Conservation (phyloP, 805 yeast species). For the Scheffersomyces stipitis region DNA sequence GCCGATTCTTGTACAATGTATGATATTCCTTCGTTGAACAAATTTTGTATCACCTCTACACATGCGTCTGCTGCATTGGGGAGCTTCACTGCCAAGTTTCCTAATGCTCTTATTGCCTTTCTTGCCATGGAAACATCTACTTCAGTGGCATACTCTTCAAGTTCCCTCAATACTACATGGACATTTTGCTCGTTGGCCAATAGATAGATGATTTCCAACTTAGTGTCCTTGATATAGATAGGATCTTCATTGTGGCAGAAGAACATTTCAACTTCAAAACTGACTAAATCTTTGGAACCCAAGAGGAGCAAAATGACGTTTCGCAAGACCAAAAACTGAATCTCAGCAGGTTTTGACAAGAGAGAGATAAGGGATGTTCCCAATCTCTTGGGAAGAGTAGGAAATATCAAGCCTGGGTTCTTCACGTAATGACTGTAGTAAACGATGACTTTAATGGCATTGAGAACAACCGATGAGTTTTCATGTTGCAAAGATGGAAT, state of each 20-base stretch:
- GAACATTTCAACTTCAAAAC: constrained; percentile 73
- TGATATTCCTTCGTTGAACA: constrained; percentile 64
- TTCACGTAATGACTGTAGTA: constrained; percentile 73
- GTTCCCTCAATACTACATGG: constrained; percentile 63
- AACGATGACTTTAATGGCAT: constrained; percentile 68
- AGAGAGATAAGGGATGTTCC: constrained; percentile 70
- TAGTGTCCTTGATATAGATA: constrained; percentile 84
- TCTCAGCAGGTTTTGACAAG: constrained; percentile 74
- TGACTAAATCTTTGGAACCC: constrained; percentile 58
- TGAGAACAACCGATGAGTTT: constrained; percentile 78
- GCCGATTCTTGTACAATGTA: constrained; percentile 80
- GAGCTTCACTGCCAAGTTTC: constrained; percentile 80
- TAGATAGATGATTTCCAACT: constrained; percentile 79
- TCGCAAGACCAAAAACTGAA: constrained; percentile 78
- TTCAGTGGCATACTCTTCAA: constrained; percentile 85
- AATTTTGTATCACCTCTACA: constrained; percentile 57
- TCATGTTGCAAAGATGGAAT: constrained; percentile 77
- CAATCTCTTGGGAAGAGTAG: constrained; percentile 54
- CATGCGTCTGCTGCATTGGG: constrained; percentile 62
- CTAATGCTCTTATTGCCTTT: constrained; percentile 85
- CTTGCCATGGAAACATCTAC: constrained; percentile 84
- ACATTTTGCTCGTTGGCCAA: constrained; percentile 68
- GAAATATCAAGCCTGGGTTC: constrained; percentile 53
- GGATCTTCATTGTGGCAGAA: constrained; percentile 86
- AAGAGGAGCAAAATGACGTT: constrained; percentile 75